Conservation (phyloP, 768 basidiomycete species). For the Boletus coccyginus region DNA sequence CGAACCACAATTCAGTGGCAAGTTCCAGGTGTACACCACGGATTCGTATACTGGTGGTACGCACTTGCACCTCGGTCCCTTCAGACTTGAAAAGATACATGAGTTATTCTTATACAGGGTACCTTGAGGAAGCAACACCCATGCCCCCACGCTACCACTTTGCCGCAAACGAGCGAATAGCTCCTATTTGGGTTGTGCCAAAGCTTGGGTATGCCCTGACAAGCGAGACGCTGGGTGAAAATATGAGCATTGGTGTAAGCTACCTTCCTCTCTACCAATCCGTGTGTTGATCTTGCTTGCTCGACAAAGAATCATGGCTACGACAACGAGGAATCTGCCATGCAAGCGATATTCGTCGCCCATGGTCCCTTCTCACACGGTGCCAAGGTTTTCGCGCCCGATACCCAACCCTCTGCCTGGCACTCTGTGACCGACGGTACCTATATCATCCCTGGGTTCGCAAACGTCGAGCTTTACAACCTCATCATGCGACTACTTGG, state of each 20-base stretch:
- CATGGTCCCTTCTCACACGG: slow-evolving; percentile 83
- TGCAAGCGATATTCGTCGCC: slow-evolving; percentile 90
- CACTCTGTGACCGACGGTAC: slow-evolving; percentile 54
- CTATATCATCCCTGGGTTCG: slow-evolving; percentile 80
- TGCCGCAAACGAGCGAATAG: slow-evolving; percentile 68
- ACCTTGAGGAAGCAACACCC: slow-evolving; percentile 12
- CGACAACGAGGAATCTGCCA: slow-evolving; percentile 71
- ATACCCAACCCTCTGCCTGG: slow-evolving; percentile 39
- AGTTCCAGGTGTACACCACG: slow-evolving; percentile 58
- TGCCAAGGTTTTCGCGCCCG: slow-evolving; percentile 47
- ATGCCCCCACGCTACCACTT: slow-evolving; percentile 87
- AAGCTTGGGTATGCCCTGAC: slow-evolving; percentile 79
- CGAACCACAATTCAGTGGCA: slow-evolving; percentile 36
- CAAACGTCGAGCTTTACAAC: slow-evolving; percentile 83
- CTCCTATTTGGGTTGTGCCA: slow-evolving; percentile 84
- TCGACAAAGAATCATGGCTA: slow-evolving; percentile 78
- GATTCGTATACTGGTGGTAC: slow-evolving; percentile 23
- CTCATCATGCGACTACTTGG: slow-evolving; percentile 75
- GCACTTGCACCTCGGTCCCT: not conserved
- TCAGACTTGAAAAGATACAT: not conserved
- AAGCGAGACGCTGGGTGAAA: slow-evolving; percentile 54
- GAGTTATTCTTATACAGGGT: not conserved
- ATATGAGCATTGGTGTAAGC: slow-evolving; percentile 74
- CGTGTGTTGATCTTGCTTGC: not conserved
- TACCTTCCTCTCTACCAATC: not conserved